These are phyloP conservation scores for Alternaria sp. DNA, from an alignment of 2,329 filamentous ascomycete species.

Conservation along the genomic window DNA sequence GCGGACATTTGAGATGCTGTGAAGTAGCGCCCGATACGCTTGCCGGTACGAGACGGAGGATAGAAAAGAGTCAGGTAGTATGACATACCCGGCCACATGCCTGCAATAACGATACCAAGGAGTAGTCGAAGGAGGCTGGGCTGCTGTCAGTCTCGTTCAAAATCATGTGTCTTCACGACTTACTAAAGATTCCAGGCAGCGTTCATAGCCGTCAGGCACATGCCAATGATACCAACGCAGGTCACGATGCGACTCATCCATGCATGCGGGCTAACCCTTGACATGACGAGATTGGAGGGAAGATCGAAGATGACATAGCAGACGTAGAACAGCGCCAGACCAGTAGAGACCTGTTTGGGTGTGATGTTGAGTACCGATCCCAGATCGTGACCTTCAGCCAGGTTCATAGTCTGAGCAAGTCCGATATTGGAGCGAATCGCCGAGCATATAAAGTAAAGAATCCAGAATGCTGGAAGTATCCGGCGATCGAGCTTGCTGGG, in stretches of 20 bases:
- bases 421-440: conserved; percentile 92
- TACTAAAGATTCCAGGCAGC: conserved; percentile 85
- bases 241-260: conserved; percentile 95
- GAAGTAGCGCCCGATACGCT: conserved; percentile 88
- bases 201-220: conserved; percentile 81
- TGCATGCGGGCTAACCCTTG: conserved; percentile 78
- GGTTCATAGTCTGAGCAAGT: conserved; percentile 94
- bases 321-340: conserved; percentile 88
- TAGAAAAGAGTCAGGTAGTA: conserved; percentile 94
- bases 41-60: conserved; percentile 82
- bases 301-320: conserved; percentile 90
- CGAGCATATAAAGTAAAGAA: conserved; percentile 89
- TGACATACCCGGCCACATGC: conserved; percentile 95
- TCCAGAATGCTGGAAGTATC: conserved; percentile 79
- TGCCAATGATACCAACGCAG: conserved; percentile 82
- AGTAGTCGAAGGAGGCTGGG: conserved; percentile 75
- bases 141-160: not conserved
- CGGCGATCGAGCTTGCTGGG: conserved; percentile 63
- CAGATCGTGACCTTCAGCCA: conserved; percentile 73
- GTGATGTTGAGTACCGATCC: conserved; percentile 71
- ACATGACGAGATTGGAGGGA: conserved; percentile 90
- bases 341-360: conserved; percentile 79
- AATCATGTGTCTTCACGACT: conserved; percentile 29
- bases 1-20: conserved; percentile 89
- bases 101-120: conserved; percentile 84